Evolutionary conservation across 331 rosid species (phyloP).

Genomic region (Phaseolus coccineus): DNA sequence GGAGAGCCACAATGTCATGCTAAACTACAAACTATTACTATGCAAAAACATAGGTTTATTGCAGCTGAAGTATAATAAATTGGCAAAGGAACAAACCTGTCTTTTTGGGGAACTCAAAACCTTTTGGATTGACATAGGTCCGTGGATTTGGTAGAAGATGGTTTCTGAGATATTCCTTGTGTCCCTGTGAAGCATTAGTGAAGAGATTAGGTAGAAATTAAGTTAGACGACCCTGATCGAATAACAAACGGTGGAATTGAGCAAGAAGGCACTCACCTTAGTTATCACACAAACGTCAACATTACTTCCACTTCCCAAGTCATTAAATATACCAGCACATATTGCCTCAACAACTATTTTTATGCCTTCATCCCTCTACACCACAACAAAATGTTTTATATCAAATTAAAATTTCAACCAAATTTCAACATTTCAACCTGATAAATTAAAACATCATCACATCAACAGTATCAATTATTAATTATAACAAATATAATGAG

Average conservation of each 20-base stretch:
- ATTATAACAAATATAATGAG: background rate
- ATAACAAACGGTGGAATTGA: slow-evolving; percentile 15
- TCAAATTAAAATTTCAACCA: slow-evolving; percentile 18
- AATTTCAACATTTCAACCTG: slow-evolving; percentile 24
- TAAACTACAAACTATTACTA: background rate
- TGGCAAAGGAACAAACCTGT: slow-evolving; percentile 64
- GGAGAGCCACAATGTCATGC: background rate
- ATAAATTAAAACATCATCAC: slow-evolving; percentile 14
- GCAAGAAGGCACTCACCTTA: slow-evolving; percentile 62
- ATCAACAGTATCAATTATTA: slow-evolving; percentile 18
- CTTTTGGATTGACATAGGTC: slow-evolving; percentile 66
- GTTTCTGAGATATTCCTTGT: slow-evolving; percentile 85
- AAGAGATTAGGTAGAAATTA: slow-evolving; percentile 31
- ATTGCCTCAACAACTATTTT: slow-evolving; percentile 78
- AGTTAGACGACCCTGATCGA: slow-evolving; percentile 15
- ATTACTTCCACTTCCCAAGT: too few species aligned
- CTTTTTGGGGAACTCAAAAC: slow-evolving; percentile 48
- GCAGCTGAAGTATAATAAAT: slow-evolving; percentile 19
- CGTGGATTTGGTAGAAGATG: slow-evolving; percentile 83
- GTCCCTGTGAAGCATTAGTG: slow-evolving; percentile 65
- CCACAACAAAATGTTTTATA: slow-evolving; percentile 36
- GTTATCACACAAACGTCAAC: slow-evolving; percentile 35
- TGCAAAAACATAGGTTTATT: background rate
- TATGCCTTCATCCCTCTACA: slow-evolving; percentile 87
- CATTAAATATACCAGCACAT: slow-evolving; percentile 60